Percentiles rank a stretch among this genome's conserved stretches.
These are phyloP conservation scores for Cnidoscolus chayamansa DNA, from an alignment of 441 rosid species.

Conservation along the genomic window DNA sequence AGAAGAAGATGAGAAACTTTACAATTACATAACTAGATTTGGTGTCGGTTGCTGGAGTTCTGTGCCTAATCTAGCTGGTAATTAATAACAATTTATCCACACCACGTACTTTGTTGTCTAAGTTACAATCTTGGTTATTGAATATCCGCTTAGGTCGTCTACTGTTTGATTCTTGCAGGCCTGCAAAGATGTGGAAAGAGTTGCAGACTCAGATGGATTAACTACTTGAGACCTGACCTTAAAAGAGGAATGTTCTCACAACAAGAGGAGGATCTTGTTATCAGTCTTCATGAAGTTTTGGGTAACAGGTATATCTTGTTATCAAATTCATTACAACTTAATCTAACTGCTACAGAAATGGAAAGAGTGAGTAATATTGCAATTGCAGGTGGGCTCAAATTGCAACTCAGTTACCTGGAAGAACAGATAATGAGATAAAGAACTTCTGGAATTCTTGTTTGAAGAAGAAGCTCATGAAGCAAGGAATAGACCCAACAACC, in stretches of 20 bases:
- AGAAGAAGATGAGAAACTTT: conserved; percentile 66
- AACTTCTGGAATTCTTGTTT: conserved; percentile 66
- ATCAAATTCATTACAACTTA: neutral
- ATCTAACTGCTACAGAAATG: neutral
- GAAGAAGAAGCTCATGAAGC: conserved; percentile 70
- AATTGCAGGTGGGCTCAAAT: conserved; percentile 69
- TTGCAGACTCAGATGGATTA: conserved; percentile 64
- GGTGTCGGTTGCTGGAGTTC: conserved; percentile 82
- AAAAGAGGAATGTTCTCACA: conserved; percentile 72
- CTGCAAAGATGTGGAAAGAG: conserved; percentile 82
- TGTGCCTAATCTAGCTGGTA: conserved; percentile 63
- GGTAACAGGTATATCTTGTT: conserved; percentile 50
- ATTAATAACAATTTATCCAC: too few species aligned
- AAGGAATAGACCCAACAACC: conserved; percentile 64
- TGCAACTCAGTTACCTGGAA: conserved; percentile 59
- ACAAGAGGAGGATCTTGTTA: conserved; percentile 60
- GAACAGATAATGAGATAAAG: conserved; percentile 76
- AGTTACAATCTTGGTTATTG: neutral
- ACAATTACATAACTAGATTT: conserved; percentile 48
- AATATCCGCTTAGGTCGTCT: neutral
- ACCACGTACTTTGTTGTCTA: neutral
- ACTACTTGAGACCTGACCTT: conserved; percentile 67
- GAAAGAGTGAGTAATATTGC: conserved; percentile 7
- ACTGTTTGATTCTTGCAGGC: conserved; percentile 35
- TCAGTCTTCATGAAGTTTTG: conserved; percentile 53